phyloP scores from a whole-genome alignment of 331 rosid genomes.

The Quercus lobata region DNA sequence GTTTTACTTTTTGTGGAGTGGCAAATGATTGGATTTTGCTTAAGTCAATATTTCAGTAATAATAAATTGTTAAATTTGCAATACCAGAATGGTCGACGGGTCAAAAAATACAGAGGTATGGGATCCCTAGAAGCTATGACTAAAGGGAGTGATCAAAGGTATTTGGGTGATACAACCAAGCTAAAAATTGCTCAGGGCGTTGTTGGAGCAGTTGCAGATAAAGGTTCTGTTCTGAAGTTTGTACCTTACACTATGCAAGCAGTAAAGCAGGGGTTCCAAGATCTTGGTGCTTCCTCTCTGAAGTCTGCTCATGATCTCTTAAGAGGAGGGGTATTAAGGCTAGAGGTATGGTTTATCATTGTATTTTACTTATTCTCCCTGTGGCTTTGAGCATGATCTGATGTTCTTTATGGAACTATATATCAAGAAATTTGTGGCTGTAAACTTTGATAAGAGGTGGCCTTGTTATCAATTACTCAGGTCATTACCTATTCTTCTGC shows the following conservation, averaged over 20 bases:
- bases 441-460: too few species aligned
- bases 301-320: constrained; percentile 86
- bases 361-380: not conserved
- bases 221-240: constrained; percentile 87
- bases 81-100: constrained; percentile 62
- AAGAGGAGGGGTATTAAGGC: constrained; percentile 61
- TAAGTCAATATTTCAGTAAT: not conserved
- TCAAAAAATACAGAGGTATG: constrained; percentile 90
- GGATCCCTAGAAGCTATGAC: constrained; percentile 98
- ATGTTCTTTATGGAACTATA: not conserved
- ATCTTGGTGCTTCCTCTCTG: constrained; percentile 82
- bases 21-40: not conserved
- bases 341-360: constrained; percentile 61
- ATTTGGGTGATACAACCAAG: constrained; percentile 77
- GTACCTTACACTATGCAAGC: constrained; percentile 95
- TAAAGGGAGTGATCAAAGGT: constrained; percentile 89
- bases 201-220: constrained; percentile 92
- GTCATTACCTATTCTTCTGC: not conserved
- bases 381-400: constrained; percentile 7
- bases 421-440: not conserved
- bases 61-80: constrained; percentile 16
- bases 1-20: not conserved
- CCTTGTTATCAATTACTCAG: too few species aligned
- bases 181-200: constrained; percentile 96
- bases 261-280: constrained; percentile 95